Conservation (phyloP, 2,329 filamentous ascomycete genomes). For the Cordyceps fumosorosea region DNA sequence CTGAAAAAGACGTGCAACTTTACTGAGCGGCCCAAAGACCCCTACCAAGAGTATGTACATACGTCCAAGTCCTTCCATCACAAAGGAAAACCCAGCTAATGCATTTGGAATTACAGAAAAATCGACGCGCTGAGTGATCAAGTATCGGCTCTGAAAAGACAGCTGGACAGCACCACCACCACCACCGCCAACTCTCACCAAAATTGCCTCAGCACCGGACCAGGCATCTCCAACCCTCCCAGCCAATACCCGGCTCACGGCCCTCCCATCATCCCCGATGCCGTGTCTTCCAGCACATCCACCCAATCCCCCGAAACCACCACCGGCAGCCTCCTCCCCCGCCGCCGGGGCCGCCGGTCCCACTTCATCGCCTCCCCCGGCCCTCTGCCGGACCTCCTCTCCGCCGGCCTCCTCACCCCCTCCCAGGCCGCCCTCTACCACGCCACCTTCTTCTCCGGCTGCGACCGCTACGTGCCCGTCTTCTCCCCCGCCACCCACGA, state of each 20-base stretch:
- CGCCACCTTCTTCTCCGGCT: constrained; percentile 22
- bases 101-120: constrained; percentile 10
- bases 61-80: too few relatives aligned
- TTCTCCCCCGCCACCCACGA: constrained; percentile 28
- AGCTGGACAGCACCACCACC: not conserved
- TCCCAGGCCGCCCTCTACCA: constrained; percentile 21
- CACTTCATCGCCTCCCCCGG: constrained; percentile 15
- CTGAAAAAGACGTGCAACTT: constrained; percentile 20
- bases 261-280: not conserved
- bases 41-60: constrained; percentile 17
- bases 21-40: constrained; percentile 19
- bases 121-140: constrained; percentile 14
- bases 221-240: too few relatives aligned
- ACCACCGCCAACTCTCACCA: not conserved
- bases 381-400: constrained; percentile 18
- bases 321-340: not conserved
- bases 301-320: not conserved
- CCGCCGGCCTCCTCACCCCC: constrained; percentile 17
- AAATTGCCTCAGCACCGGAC: too few relatives aligned
- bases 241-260: not conserved
- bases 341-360: constrained; percentile 13
- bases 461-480: constrained; percentile 22
- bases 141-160: not conserved
- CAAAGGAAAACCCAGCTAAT: not conserved
- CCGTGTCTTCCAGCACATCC: not conserved